Evolutionary conservation across 2,329 filamentous ascomycete genomes (phyloP).

Genomic region (Graphilbum fragrans): DNA sequence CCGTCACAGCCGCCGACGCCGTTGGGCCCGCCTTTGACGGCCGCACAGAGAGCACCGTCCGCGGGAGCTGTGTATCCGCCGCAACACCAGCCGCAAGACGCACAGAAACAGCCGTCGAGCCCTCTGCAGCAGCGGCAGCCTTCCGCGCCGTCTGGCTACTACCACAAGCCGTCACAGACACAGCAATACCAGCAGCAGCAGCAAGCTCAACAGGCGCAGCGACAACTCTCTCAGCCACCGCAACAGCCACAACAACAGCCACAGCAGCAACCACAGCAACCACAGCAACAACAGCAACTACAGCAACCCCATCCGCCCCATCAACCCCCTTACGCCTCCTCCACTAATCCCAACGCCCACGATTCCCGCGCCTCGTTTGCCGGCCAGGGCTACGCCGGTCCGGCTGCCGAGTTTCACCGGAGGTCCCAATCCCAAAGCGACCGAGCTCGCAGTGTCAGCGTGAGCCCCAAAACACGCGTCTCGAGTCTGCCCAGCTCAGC

Average conservation of each 20-base stretch:
- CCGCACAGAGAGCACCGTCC: conserved; percentile 18
- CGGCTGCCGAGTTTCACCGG: conserved; percentile 22
- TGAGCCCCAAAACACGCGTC: conserved; percentile 73
- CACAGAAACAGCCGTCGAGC: neutral
- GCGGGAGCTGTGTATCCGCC: neutral
- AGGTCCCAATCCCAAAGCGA: conserved; percentile 45
- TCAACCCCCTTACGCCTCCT: conserved; percentile 10
- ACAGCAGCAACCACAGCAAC: too few relatives aligned
- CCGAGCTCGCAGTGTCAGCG: conserved; percentile 58
- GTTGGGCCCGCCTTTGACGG: conserved; percentile 34
- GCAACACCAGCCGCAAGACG: conserved; percentile 1
- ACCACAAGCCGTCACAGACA: neutral
- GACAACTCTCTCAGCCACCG: too few relatives aligned
- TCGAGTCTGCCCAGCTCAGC: conserved; percentile 41
- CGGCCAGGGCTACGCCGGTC: conserved; percentile 27
- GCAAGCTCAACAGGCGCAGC: neutral
- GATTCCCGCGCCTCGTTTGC: neutral
- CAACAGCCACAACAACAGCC: too few relatives aligned
- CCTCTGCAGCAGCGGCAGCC: neutral
- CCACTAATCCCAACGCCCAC: too few relatives aligned
- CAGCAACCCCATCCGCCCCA: too few relatives aligned
- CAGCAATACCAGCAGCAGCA: conserved; percentile 9
- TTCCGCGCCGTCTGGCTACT: neutral
- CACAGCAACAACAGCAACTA: too few relatives aligned
- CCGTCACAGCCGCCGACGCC: conserved; percentile 43